phyloP scores from a whole-genome alignment of 2,329 filamentous ascomycete species.

The Aspergillus felis region DNA sequence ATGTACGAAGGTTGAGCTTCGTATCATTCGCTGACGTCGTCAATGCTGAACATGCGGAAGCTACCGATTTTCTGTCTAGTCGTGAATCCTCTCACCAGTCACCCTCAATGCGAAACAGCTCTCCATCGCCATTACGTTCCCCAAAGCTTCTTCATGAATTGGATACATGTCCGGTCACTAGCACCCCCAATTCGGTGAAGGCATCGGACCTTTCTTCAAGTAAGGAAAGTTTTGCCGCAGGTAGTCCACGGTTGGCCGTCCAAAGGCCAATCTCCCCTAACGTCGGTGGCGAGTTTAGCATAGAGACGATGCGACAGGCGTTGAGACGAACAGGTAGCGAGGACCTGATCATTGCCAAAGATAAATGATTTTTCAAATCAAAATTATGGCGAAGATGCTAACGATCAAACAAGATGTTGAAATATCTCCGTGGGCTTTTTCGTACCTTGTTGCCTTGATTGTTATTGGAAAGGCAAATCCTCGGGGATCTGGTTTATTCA shows the following conservation, averaged over 20 bases:
- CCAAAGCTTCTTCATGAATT: conserved; percentile 68
- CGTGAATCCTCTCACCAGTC: conserved; percentile 61
- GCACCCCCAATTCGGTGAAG: conserved; percentile 70
- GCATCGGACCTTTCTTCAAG: conserved; percentile 67
- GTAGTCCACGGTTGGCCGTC: conserved; percentile 57
- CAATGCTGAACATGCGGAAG: conserved; percentile 59
- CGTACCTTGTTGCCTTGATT: not conserved
- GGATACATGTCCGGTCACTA: conserved; percentile 69
- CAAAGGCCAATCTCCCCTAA: conserved; percentile 49
- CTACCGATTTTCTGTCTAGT: conserved; percentile 45
- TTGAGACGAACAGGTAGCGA: conserved; percentile 79
- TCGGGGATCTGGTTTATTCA: not conserved
- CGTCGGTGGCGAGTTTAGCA: conserved; percentile 67
- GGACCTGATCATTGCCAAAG: conserved; percentile 54
- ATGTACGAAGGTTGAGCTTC: conserved; percentile 82
- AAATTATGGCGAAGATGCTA: not conserved
- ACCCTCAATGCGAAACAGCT: conserved; percentile 52
- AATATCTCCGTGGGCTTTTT: not conserved
- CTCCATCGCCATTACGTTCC: conserved; percentile 75
- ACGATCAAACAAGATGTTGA: not conserved
- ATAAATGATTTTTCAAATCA: not conserved
- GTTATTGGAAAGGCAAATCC: not conserved
- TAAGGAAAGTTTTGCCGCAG: conserved; percentile 52
- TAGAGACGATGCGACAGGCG: conserved; percentile 92
- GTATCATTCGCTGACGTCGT: conserved; percentile 97